These are phyloP conservation scores for Wickerhamomyces chaumierensis DNA, from an alignment of 805 yeast species.

Conservation along the genomic window DNA sequence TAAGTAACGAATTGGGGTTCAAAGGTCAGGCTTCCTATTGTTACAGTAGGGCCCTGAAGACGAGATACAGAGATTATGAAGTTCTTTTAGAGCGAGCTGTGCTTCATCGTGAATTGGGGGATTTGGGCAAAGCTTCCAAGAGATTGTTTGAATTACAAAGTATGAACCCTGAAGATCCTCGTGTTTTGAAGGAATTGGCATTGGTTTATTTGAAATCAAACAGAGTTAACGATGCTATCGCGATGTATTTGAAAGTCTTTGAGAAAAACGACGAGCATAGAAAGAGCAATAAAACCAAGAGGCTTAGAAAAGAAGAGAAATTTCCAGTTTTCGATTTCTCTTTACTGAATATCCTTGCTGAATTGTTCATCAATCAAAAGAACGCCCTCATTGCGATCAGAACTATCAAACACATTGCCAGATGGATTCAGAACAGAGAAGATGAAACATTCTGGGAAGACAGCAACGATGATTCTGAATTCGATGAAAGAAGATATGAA, in stretches of 20 bases:
- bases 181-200: constrained; percentile 51
- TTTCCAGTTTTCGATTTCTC: constrained; percentile 74
- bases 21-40: constrained; percentile 71
- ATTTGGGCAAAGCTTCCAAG: constrained; percentile 61
- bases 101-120: constrained; percentile 55
- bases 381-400: constrained; percentile 55
- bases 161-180: constrained; percentile 46
- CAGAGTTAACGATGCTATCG: constrained; percentile 64
- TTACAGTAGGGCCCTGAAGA: constrained; percentile 49
- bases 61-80: constrained; percentile 37
- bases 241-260: constrained; percentile 51
- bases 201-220: constrained; percentile 36
- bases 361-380: constrained; percentile 60
- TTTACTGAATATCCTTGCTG: constrained; percentile 73
- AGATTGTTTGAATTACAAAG: constrained; percentile 52
- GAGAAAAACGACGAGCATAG: constrained; percentile 44
- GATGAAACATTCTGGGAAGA: constrained; percentile 35
- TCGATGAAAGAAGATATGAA: constrained; percentile 57
- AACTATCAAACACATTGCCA: constrained; percentile 54
- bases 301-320: constrained; percentile 13
- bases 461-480: constrained; percentile 62
- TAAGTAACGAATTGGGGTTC: constrained; percentile 55
- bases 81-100: constrained; percentile 55
- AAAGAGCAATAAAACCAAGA: constrained; percentile 5
- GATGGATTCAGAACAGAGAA: constrained; percentile 74